phyloP scores from a whole-genome alignment of 2,329 filamentous ascomycete species.

The Colletotrichum lupini region DNA sequence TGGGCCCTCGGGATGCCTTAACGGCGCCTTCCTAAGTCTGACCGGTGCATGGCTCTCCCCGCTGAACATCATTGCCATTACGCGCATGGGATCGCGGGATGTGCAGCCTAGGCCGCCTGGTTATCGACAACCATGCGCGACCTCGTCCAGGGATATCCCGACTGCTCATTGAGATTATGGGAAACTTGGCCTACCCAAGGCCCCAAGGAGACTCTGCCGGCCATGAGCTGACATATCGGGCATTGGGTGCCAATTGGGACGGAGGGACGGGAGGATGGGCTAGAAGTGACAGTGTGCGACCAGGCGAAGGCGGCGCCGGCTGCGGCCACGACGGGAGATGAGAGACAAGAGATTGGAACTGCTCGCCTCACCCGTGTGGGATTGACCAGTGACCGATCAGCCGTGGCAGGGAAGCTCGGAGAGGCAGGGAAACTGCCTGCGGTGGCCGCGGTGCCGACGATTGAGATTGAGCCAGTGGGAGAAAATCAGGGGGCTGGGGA shows the following conservation, averaged over 20 bases:
- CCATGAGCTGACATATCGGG: conserved; percentile 20
- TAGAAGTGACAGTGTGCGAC: neutral
- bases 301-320: neutral
- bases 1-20: neutral
- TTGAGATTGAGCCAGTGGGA: conserved; percentile 10
- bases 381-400: conserved; percentile 12
- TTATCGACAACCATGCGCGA: conserved; percentile 14
- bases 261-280: conserved; percentile 3
- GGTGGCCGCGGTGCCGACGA: neutral
- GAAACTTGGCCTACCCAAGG: neutral
- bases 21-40: conserved; percentile 1
- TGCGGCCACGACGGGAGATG: neutral
- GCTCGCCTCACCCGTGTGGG: conserved; percentile 27
- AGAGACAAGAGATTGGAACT: conserved; percentile 9
- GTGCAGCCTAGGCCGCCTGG: conserved; percentile 4
- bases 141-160: conserved; percentile 25
- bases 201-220: neutral
- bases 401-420: conserved; percentile 21
- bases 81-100: conserved; percentile 24
- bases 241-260: conserved; percentile 18
- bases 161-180: neutral
- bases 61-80: conserved; percentile 3
- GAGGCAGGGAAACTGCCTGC: conserved; percentile 24
- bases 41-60: conserved; percentile 13
- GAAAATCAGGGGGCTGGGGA: conserved; percentile 27